Evolutionary conservation across 2,329 filamentous ascomycete genomes (phyloP).

Genomic region (Hymenoscyphus infarciens): DNA sequence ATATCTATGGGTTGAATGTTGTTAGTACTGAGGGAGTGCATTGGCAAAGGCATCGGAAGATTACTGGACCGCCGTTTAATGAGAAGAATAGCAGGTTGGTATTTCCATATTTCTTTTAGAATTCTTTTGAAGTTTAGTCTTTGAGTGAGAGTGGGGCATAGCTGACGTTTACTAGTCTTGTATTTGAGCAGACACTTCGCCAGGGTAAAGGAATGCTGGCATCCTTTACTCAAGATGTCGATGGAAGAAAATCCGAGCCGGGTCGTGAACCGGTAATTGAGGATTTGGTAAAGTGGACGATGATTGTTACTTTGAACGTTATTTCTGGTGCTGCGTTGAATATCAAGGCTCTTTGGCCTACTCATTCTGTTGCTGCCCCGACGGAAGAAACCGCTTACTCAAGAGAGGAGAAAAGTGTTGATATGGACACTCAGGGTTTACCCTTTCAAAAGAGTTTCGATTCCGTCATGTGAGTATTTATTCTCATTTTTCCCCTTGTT

Average conservation of each 20-base stretch:
- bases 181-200: constrained; percentile 37
- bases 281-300: constrained; percentile 39
- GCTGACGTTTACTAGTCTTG: too few species aligned
- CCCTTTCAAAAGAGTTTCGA: constrained; percentile 17
- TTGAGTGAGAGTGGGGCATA: too few species aligned
- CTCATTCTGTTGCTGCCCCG: constrained; percentile 15
- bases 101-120: neutral
- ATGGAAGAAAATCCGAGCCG: constrained; percentile 11
- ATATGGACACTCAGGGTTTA: neutral
- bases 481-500: too few species aligned
- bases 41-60: constrained; percentile 71
- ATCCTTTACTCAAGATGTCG: constrained; percentile 23
- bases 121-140: too few species aligned
- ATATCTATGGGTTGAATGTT: constrained; percentile 58
- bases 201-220: constrained; percentile 37
- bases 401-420: neutral
- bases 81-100: constrained; percentile 54
- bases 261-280: constrained; percentile 20
- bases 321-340: constrained; percentile 49
- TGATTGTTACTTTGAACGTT: constrained; percentile 48
- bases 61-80: constrained; percentile 67
- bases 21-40: constrained; percentile 62
- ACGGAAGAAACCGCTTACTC: neutral
- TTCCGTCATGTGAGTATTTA: constrained; percentile 8
- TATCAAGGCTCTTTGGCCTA: constrained; percentile 20